Conservation (phyloP, 768 basidiomycete species). For the Pulveroboletus ravenelii region DNA sequence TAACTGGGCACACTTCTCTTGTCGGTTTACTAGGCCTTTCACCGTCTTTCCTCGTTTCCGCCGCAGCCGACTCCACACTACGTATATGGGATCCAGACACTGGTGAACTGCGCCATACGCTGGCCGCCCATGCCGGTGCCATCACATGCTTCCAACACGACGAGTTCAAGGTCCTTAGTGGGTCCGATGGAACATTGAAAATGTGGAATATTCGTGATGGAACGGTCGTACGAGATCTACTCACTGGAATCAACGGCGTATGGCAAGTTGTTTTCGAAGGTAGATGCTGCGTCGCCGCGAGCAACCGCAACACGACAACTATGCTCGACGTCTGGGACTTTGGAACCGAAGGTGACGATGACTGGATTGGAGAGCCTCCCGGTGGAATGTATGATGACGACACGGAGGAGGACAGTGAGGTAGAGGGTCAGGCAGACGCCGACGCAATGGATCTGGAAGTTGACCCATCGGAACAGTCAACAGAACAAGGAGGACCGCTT, state of each 20-base stretch:
- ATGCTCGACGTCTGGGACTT: conserved; percentile 91
- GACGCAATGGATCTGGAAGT: conserved; percentile 67
- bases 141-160: conserved; percentile 99
- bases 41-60: conserved; percentile 87
- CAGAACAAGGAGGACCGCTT: conserved; percentile 22
- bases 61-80: conserved; percentile 92
- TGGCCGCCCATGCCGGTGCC: conserved; percentile 92
- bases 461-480: conserved; percentile 31
- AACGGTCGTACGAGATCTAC: conserved; percentile 76
- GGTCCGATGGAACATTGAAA: conserved; percentile 93
- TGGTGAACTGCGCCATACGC: conserved; percentile 72
- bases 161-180: conserved; percentile 94
- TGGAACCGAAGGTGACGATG: conserved; percentile 67
- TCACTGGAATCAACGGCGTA: conserved; percentile 89
- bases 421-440: conserved; percentile 52
- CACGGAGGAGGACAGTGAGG: conserved; percentile 42
- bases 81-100: conserved; percentile 91
- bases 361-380: conserved; percentile 77
- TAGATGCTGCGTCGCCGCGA: conserved; percentile 91
- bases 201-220: conserved; percentile 97
- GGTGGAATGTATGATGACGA: conserved; percentile 71
- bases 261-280: conserved; percentile 98
- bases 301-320: conserved; percentile 71
- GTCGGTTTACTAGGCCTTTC: conserved; percentile 91
- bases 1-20: conserved; percentile 90